phyloP scores from a whole-genome alignment of 169 alveolate genomes.

The Babesia bovis region DNA sequence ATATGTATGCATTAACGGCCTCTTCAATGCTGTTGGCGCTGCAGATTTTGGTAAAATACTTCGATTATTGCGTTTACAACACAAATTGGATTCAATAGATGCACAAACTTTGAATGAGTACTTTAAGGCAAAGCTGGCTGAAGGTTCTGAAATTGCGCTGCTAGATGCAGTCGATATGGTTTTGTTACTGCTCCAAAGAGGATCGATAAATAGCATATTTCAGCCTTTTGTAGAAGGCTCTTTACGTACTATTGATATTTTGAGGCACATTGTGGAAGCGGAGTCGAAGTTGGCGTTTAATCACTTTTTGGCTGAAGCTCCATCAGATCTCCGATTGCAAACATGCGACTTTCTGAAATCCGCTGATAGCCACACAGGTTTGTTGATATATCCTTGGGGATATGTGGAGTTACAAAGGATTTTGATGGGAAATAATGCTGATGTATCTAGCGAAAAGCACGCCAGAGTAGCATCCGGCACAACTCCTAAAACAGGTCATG shows the following conservation, averaged over 20 bases:
- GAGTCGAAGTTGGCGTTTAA: slow-evolving; percentile 48
- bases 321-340: slow-evolving; percentile 5
- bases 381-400: slow-evolving; percentile 58
- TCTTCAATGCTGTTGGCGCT: slow-evolving; percentile 49
- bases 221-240: slow-evolving; percentile 54
- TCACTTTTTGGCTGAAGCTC: slow-evolving; percentile 16
- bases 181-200: background rate
- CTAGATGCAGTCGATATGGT: slow-evolving; percentile 46
- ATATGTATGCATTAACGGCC: slow-evolving; percentile 35
- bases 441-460: background rate
- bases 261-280: slow-evolving; percentile 1
- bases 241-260: slow-evolving; percentile 29
- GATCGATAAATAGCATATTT: slow-evolving; percentile 9
- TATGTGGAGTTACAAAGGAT: slow-evolving; percentile 25
- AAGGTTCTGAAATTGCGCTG: slow-evolving; percentile 7
- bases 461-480: background rate
- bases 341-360: slow-evolving; percentile 29
- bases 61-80: slow-evolving; percentile 45
- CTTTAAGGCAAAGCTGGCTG: slow-evolving; percentile 15
- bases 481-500: background rate
- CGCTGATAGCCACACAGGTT: slow-evolving; percentile 47
- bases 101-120: slow-evolving; percentile 25
- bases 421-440: background rate
- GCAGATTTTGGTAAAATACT: slow-evolving; percentile 24
- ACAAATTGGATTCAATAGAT: slow-evolving; percentile 27